phyloP scores from a whole-genome alignment of 768 basidiomycete genomes.

The Daedaleopsis nitida region DNA sequence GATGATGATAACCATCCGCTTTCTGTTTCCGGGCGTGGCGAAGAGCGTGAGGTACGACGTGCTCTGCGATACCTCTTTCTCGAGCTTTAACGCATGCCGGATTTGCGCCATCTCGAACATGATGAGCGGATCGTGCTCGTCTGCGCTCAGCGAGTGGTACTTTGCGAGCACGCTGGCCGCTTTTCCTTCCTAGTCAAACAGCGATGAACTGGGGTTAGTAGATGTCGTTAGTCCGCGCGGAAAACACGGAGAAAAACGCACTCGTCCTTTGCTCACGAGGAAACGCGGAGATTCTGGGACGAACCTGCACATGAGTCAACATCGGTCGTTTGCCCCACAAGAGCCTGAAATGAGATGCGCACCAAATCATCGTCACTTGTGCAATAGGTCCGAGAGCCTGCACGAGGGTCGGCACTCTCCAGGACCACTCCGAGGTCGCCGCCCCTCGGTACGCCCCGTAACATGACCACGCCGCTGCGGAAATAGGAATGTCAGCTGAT shows the following conservation, averaged over 20 bases:
- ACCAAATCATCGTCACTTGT: conserved; percentile 59
- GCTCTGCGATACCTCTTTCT: conserved; percentile 52
- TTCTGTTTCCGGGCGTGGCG: conserved; percentile 49
- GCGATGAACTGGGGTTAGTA: neutral
- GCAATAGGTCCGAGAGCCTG: conserved; percentile 61
- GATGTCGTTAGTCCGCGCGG: neutral
- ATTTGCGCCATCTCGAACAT: conserved; percentile 63
- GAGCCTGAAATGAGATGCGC: conserved; percentile 11
- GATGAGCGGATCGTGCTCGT: conserved; percentile 60
- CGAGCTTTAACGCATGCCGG: conserved; percentile 63
- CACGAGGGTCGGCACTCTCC: conserved; percentile 65
- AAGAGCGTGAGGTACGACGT: conserved; percentile 50
- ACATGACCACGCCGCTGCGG: conserved; percentile 47
- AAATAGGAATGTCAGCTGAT: neutral
- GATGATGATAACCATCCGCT: conserved; percentile 53
- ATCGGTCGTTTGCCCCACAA: neutral
- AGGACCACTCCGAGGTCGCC: conserved; percentile 48
- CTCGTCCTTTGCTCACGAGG: conserved; percentile 61
- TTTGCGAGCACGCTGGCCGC: conserved; percentile 65
- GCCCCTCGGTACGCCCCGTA: conserved; percentile 41
- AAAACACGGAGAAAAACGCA: conserved; percentile 23
- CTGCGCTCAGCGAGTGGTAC: conserved; percentile 67
- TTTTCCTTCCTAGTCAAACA: conserved; percentile 48
- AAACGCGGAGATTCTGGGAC: conserved; percentile 71
- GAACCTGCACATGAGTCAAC: conserved; percentile 42